phyloP scores from a whole-genome alignment of 2,329 filamentous ascomycete genomes.

The Pseudogymnoascus destructans region DNA sequence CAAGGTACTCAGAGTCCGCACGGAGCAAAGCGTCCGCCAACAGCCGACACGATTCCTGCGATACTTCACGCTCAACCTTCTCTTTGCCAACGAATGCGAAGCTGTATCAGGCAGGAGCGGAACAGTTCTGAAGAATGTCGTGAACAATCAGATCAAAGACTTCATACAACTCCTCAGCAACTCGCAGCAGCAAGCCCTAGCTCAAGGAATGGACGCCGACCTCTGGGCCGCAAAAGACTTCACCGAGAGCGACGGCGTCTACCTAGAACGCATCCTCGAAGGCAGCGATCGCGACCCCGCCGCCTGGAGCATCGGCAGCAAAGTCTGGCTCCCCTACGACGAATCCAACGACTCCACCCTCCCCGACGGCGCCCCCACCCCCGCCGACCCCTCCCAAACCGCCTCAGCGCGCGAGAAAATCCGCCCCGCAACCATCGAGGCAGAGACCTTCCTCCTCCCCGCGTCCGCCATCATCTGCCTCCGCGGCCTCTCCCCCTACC shows the following conservation, averaged over 20 bases:
- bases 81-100: conserved; percentile 79
- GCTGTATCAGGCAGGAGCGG: conserved; percentile 69
- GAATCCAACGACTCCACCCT: conserved; percentile 16
- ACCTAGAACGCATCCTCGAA: conserved; percentile 52
- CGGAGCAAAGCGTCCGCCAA: conserved; percentile 57
- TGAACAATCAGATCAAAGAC: conserved; percentile 70
- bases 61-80: conserved; percentile 69
- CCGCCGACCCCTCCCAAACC: conserved; percentile 13
- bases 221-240: conserved; percentile 72
- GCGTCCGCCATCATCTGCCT: conserved; percentile 72
- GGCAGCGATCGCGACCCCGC: conserved; percentile 58
- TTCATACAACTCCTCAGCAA: conserved; percentile 63
- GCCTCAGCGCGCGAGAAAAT: conserved; percentile 44
- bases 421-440: conserved; percentile 65
- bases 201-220: conserved; percentile 66
- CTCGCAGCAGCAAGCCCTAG: conserved; percentile 58
- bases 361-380: conserved; percentile 29
- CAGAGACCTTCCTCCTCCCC: conserved; percentile 74
- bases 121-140: conserved; percentile 60
- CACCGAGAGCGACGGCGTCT: conserved; percentile 42
- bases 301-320: conserved; percentile 49
- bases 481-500: conserved; percentile 66
- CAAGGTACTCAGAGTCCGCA: conserved; percentile 63
- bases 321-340: conserved; percentile 41
- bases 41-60: conserved; percentile 59